Evolutionary conservation across 129 eudicot species (phyloP).

Genomic region (Flaveria bidentis): DNA sequence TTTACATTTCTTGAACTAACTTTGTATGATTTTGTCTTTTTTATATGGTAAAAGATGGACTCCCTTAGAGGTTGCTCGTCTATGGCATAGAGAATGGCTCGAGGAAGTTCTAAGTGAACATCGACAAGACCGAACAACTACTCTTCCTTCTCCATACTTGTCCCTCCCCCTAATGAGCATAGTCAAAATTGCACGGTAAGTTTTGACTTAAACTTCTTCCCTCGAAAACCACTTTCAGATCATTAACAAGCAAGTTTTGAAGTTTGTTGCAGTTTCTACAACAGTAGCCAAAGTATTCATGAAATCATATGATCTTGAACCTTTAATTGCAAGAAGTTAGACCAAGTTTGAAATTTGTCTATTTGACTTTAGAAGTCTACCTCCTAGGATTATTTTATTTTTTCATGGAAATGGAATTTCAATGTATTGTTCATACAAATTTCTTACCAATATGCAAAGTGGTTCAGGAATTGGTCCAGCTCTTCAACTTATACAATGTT

Average conservation of each 20-base stretch:
- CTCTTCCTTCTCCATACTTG: constrained; percentile 74
- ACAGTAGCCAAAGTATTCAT: background rate
- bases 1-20: constrained; percentile 19
- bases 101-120: constrained; percentile 60
- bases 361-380: constrained; percentile 13
- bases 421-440: constrained; percentile 38
- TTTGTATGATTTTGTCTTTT: background rate
- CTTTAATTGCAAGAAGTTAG: background rate
- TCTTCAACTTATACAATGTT: background rate
- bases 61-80: constrained; percentile 87
- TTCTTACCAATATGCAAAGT: background rate
- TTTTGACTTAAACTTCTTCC: background rate
- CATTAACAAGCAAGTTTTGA: constrained; percentile 2
- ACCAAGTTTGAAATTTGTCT: background rate
- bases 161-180: constrained; percentile 92
- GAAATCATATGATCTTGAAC: background rate
- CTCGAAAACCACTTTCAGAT: constrained; percentile 1
- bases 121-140: constrained; percentile 39
- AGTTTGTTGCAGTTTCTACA: constrained; percentile 2
- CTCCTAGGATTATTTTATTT: constrained; percentile 12
- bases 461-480: background rate
- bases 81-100: constrained; percentile 82
- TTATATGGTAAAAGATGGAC: constrained; percentile 58
- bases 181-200: constrained; percentile 78
- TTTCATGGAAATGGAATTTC: constrained; percentile 47